Evolutionary conservation across 1,284 basidiomycete genomes (phyloP), one percentile per base, ranked within the genome.

Genomic region (Ganoderma multipileum): DNA sequence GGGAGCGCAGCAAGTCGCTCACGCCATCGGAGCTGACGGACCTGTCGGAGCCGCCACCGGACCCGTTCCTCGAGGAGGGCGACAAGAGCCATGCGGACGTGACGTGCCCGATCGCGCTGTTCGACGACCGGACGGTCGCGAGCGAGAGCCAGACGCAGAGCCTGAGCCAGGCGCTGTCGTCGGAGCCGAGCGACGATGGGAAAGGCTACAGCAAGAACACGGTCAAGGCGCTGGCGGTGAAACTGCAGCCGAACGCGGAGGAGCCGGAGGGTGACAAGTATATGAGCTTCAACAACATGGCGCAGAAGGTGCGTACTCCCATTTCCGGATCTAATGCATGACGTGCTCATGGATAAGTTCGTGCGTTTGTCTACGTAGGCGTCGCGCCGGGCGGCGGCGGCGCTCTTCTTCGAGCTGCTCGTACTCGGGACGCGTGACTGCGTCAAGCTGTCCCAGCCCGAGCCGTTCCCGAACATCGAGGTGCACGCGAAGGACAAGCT

Each of bases 331-430:
- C 60, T 61, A 12, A 16, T 41, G 11, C 14, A 16, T 41, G 23
- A 44, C 3, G 62, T 11, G n/a, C 42, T 60, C 16, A 65, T 61
- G 14, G n/a, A n/a, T n/a, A n/a, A n/a, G n/a, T n/a, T 11, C 57
- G 23, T 36, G 58, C 42, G 42, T 44, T 23, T 30, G 12, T 33
- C 0, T 44, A 20, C n/a, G 9, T 20, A 96, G 90, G 95, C 95
- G 11, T 93, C 94, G 9, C 91, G 95, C 64, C 90, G 95, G 59
- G 97, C 96, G 4, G 96, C 97, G 0, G 90, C 96, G 0, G 91
- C 95, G 2, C 99, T 99, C 86, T 99, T 99, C 86, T 99, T 99
- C 77, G 98, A 99, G 81, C 82, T 99, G 64, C 91, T 99, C 36
- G 95, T 98, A 3, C 89, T 99, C 1, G 93, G 95, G 11, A 98